phyloP scores from a whole-genome alignment of 2,329 filamentous ascomycete genomes.

The Fusarium sp. region DNA sequence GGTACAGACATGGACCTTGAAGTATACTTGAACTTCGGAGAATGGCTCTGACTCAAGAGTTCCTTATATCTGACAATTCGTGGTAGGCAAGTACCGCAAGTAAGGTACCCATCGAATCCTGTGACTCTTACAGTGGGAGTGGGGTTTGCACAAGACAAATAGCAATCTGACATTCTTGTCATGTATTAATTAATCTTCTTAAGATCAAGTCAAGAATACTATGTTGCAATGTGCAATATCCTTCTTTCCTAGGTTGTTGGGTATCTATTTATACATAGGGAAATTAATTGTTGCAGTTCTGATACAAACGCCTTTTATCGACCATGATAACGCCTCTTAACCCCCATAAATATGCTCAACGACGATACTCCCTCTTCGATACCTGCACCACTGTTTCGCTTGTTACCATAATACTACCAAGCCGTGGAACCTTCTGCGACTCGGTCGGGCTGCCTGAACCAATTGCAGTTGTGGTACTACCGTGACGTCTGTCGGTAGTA shows the following conservation, averaged over 20 bases:
- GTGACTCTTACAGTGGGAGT: background rate
- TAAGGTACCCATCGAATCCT: background rate
- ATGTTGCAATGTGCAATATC: background rate
- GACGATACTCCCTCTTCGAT: background rate
- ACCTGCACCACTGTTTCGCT: slow-evolving; percentile 39
- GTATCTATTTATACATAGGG: background rate
- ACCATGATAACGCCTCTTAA: background rate
- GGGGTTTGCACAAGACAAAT: background rate
- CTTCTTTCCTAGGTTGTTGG: background rate
- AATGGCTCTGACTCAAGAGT: background rate
- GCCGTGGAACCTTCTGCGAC: background rate
- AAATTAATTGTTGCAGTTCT: background rate
- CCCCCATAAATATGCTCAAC: background rate
- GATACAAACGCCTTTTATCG: background rate
- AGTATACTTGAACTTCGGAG: background rate
- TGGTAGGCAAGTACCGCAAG: background rate
- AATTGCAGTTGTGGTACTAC: slow-evolving; percentile 18
- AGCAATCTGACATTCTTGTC: background rate
- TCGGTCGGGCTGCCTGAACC: background rate
- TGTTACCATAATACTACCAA: slow-evolving; percentile 37
- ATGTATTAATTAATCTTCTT: background rate
- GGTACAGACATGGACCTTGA: too few species aligned
- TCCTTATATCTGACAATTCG: background rate
- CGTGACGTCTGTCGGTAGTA: background rate
- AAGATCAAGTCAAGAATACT: background rate